These are phyloP conservation scores for Apiotrichum sp. DNA, from an alignment of 1,284 basidiomycete species.

Conservation along the genomic window DNA sequence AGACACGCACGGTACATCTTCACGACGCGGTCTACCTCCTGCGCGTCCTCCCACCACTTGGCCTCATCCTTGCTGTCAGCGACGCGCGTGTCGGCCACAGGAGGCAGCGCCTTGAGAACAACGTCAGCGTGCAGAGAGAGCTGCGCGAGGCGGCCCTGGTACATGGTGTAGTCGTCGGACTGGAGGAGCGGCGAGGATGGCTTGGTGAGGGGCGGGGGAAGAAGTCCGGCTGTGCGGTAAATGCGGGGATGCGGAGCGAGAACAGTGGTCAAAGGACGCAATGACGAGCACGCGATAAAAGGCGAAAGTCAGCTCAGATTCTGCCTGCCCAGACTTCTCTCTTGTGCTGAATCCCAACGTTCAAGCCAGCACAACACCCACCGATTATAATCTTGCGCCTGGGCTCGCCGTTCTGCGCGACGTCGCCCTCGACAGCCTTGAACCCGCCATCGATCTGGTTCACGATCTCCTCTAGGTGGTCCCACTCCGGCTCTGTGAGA, in stretches of 20 bases:
- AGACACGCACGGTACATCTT: slow-evolving; percentile 76
- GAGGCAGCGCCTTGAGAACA: slow-evolving; percentile 72
- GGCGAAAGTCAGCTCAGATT: no score
- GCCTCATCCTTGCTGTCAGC: slow-evolving; percentile 41
- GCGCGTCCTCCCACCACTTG: slow-evolving; percentile 49
- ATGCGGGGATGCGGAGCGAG: no score
- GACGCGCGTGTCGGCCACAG: slow-evolving; percentile 55
- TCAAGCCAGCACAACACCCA: slow-evolving; percentile 54
- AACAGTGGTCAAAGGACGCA: background rate
- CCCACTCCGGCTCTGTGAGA: slow-evolving; percentile 56
- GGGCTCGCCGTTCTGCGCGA: slow-evolving; percentile 39
- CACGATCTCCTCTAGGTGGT: slow-evolving; percentile 67
- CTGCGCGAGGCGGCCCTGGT: slow-evolving; percentile 65
- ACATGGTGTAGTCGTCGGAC: slow-evolving; percentile 66
- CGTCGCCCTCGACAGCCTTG: slow-evolving; percentile 14
- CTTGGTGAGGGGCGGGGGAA: slow-evolving; percentile 74
- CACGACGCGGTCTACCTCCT: slow-evolving; percentile 70
- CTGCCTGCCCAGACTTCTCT: no score
- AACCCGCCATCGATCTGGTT: slow-evolving; percentile 40
- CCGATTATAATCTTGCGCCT: slow-evolving; percentile 63
- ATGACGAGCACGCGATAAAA: background rate
- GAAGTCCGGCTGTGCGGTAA: slow-evolving; percentile 72
- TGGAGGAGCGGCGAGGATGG: slow-evolving; percentile 66
- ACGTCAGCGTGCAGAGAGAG: slow-evolving; percentile 72
- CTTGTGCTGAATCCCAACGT: no score